These are phyloP conservation scores for Penicillium pulvis DNA, from an alignment of 495 filamentous ascomycete genomes.

Conservation along the genomic window DNA sequence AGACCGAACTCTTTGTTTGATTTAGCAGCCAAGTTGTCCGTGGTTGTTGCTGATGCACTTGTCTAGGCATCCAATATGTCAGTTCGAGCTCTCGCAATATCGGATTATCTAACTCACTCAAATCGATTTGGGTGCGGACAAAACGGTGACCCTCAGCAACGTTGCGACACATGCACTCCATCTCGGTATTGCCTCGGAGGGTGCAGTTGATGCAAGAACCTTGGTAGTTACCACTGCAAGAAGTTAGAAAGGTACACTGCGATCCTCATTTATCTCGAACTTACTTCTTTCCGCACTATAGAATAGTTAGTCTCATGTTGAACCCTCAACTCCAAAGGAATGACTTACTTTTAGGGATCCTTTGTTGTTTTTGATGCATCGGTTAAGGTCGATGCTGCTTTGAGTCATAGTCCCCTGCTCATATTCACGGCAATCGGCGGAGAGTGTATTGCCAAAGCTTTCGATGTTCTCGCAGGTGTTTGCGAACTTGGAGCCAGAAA, in stretches of 20 bases:
- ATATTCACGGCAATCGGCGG: conserved; percentile 17
- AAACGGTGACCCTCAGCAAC: conserved; percentile 16
- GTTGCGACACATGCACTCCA: conserved; percentile 25
- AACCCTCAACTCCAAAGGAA: background rate
- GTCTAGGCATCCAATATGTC: conserved; percentile 11
- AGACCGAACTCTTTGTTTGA: background rate
- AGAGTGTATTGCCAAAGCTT: conserved; percentile 14
- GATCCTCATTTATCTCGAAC: conserved; percentile 1
- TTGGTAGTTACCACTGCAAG: conserved; percentile 17
- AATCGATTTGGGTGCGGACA: conserved; percentile 18
- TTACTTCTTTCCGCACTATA: conserved; percentile 28
- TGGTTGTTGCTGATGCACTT: conserved; percentile 29
- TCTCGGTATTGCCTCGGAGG: conserved; percentile 19
- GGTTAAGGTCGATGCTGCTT: conserved; percentile 21
- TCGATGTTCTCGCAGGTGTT: conserved; percentile 23
- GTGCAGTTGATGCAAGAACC: conserved; percentile 27
- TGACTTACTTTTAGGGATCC: conserved; percentile 17
- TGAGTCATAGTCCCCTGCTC: conserved; percentile 15
- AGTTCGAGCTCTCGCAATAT: background rate
- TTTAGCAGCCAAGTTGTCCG: conserved; percentile 24
- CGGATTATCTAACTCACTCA: conserved; percentile 15
- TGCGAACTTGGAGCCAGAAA: conserved; percentile 26
- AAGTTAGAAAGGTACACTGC: background rate
- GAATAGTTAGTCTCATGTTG: conserved; percentile 7
- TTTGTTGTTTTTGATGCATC: conserved; percentile 25